Conservation (phyloP, 1,284 basidiomycete genomes). For the Rhodotorula sp. region DNA sequence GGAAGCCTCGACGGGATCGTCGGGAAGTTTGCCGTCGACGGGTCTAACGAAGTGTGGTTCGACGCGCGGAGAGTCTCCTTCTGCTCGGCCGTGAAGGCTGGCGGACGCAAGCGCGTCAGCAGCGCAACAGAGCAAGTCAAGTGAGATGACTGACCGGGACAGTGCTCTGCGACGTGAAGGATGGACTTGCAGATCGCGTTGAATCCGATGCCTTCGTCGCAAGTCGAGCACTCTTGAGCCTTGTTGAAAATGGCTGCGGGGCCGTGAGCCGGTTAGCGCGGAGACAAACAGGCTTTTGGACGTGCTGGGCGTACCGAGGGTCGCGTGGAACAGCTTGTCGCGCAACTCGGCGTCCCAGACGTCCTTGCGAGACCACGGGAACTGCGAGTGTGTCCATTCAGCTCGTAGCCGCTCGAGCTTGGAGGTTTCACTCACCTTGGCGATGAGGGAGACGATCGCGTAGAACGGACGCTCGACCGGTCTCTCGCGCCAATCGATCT, state of each 20-base stretch:
- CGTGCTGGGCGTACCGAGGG: not conserved
- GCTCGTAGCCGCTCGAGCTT: not conserved
- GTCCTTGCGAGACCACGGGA: conserved; percentile 17
- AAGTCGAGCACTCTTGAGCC: not conserved
- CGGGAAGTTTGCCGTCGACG: not conserved
- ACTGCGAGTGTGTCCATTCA: not conserved
- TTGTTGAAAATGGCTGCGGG: not conserved
- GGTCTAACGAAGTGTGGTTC: not conserved
- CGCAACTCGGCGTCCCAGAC: conserved; percentile 13
- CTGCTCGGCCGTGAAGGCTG: conserved; percentile 19
- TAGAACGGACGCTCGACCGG: conserved; percentile 23
- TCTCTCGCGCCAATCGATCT: conserved; percentile 12
- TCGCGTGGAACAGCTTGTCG: conserved; percentile 10
- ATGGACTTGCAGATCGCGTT: no score
- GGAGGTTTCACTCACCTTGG: conserved; percentile 12
- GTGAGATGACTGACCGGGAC: not conserved
- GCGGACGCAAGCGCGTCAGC: no score
- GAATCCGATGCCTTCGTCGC: not conserved
- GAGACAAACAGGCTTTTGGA: no score
- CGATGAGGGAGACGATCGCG: conserved; percentile 21
- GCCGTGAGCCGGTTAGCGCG: not conserved
- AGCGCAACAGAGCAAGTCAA: no score
- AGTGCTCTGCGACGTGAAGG: not conserved
- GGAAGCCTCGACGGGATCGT: no score
- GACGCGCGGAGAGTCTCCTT: not conserved